Evolutionary conservation across 78 protist genomes (phyloP).

Genomic region (slime mould (Dictyostelium discoideum)): DNA sequence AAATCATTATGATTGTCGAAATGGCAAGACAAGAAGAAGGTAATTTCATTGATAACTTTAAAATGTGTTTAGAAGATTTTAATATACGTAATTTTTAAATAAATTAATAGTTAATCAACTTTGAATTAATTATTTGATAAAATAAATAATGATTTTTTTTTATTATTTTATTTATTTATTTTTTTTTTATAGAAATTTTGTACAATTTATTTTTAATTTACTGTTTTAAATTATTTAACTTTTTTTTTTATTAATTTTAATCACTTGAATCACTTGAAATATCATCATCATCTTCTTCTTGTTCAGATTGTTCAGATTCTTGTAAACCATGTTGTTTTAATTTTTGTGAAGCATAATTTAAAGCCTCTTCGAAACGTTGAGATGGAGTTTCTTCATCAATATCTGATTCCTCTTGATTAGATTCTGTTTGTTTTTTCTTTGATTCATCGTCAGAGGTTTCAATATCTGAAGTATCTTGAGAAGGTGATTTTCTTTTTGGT

Average conservation of each 20-base stretch:
- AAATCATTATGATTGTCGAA: constrained; percentile 90
- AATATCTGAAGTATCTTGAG: background rate
- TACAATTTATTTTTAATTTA: background rate
- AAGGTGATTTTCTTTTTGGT: background rate
- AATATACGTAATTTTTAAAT: constrained; percentile 12
- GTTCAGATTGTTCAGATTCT: background rate
- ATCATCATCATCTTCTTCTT: background rate
- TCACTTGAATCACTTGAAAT: background rate
- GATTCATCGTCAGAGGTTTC: constrained; percentile 25
- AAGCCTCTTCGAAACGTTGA: constrained; percentile 10
- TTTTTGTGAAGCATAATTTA: background rate
- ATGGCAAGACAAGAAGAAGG: constrained; percentile 93
- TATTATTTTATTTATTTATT: no score
- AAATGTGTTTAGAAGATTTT: constrained; percentile 37
- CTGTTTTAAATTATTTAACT: background rate
- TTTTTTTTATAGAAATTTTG: background rate
- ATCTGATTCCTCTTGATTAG: background rate
- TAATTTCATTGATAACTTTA: constrained; percentile 36
- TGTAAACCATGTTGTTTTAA: background rate
- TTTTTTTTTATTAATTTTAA: background rate
- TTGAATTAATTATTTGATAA: no score
- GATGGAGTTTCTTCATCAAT: background rate
- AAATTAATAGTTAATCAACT: background rate
- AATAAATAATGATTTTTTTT: no score
- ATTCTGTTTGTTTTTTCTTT: background rate